phyloP scores from a whole-genome alignment of 768 basidiomycete genomes.

The Termitomyces sp. region DNA sequence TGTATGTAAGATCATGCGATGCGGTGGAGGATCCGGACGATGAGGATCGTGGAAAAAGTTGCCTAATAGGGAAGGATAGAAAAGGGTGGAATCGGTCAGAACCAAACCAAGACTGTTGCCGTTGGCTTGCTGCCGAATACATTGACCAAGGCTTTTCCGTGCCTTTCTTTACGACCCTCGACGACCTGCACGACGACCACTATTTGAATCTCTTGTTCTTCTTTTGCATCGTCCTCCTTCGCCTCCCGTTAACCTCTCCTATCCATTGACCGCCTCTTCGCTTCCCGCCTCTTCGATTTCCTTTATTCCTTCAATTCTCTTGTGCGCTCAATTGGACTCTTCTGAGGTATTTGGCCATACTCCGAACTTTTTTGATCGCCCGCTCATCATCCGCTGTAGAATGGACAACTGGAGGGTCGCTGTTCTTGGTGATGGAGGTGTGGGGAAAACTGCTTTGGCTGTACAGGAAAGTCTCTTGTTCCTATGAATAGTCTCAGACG shows the following conservation, averaged over 20 bases:
- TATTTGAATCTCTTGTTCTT: constrained; percentile 32
- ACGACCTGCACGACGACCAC: constrained; percentile 53
- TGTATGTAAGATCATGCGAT: neutral
- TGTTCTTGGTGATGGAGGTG: constrained; percentile 94
- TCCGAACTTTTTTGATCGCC: constrained; percentile 12
- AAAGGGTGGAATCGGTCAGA: constrained; percentile 29
- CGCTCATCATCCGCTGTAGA: constrained; percentile 25
- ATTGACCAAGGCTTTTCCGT: constrained; percentile 24
- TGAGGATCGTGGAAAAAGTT: constrained; percentile 14
- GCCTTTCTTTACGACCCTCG: constrained; percentile 54
- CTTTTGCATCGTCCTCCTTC: constrained; percentile 28
- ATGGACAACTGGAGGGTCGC: constrained; percentile 97
- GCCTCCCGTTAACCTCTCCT: constrained; percentile 25
- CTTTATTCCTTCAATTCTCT: constrained; percentile 22
- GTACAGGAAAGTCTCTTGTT: constrained; percentile 66
- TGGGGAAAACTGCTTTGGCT: constrained; percentile 94
- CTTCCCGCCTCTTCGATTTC: constrained; percentile 16
- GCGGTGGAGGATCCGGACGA: constrained; percentile 6
- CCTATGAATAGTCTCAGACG: neutral
- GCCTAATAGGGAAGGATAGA: constrained; percentile 21
- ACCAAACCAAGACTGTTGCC: constrained; percentile 29
- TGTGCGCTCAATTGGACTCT: constrained; percentile 26
- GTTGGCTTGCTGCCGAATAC: constrained; percentile 28
- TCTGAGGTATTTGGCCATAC: constrained; percentile 20
- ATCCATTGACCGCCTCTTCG: constrained; percentile 18